Conservation (phyloP, 352 stramenopile species). For the Phytophthora capsici region DNA sequence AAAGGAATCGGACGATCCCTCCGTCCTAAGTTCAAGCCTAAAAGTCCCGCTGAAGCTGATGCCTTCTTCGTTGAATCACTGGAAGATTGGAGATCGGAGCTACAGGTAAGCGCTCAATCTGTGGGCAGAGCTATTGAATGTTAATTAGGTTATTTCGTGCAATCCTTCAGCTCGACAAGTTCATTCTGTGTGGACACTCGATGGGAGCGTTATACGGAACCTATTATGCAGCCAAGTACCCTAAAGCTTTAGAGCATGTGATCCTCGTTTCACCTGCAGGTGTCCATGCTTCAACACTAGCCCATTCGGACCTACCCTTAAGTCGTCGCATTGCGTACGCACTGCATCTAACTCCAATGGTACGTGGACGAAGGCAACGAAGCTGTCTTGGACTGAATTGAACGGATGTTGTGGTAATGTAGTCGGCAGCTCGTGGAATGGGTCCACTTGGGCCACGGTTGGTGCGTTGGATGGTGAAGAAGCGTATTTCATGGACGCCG, state of each 20-base stretch:
- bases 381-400: background rate
- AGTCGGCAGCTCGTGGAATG: slow-evolving; percentile 59
- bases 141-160: background rate
- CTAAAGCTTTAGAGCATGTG: slow-evolving; percentile 61
- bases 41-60: slow-evolving; percentile 56
- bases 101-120: slow-evolving; percentile 33
- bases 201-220: slow-evolving; percentile 79
- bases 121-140: background rate
- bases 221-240: slow-evolving; percentile 69
- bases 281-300: slow-evolving; percentile 39
- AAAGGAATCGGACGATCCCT: slow-evolving; percentile 69
- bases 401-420: background rate
- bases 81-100: slow-evolving; percentile 64
- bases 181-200: slow-evolving; percentile 72
- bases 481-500: slow-evolving; percentile 58
- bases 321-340: slow-evolving; percentile 34
- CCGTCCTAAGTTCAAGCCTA: slow-evolving; percentile 56
- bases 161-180: slow-evolving; percentile 49
- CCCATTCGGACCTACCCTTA: slow-evolving; percentile 42
- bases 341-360: slow-evolving; percentile 64
- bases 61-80: slow-evolving; percentile 78
- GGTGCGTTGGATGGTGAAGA: slow-evolving; percentile 54
- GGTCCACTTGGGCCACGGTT: slow-evolving; percentile 58
- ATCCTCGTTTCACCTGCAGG: slow-evolving; percentile 73
- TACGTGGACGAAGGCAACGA: slow-evolving; percentile 4